Base-by-base conservation (phyloP, 2,329 filamentous ascomycete genomes). In the Alternaria panax region DNA sequence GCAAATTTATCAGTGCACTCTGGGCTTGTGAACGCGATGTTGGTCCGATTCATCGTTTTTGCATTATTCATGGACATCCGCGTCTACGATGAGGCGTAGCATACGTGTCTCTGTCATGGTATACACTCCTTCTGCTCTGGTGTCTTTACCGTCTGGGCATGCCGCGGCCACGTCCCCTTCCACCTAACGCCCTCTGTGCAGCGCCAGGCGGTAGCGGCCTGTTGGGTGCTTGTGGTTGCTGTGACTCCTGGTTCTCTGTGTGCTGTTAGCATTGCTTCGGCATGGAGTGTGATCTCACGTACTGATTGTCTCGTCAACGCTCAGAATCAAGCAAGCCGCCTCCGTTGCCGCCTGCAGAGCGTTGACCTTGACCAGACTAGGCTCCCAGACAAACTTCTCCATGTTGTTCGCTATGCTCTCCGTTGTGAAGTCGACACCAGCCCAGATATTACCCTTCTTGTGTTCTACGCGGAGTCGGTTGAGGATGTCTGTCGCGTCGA, bases 221-320 rank as follows among this genome's bases (percentile, higher is more conserved):
- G 56, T 88, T 86, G 0, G 94, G 94, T 8, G 88, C 92, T 79
- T 96, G 92, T 24, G 93, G 91, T 78, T 88, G 84, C 71, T 89
- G 86, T 73, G 92, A 96, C 83, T 98, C 93, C 83, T 99, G 92
- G 81, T 99, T 99, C 81, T 87, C 84, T 86, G 78, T 73, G 11
- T 11, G 14, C 8, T 38, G 62, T 73, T 70, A 77, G 71, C 53
- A 9, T 18, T 40, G 43, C 36, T 20, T 27, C 9, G 16, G 11
- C 14, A 54, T 32, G 27, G 7, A 12, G 32, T 22, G 42, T n/a
- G 24, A 25, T 18, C 16, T 20, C n/a, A 22, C 83, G 71, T 82
- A 87, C 89, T 93, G 81, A 99, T 98, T 32, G 95, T 99, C 87
- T 99, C 95, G 76, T 99, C 95, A 57, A 99, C 95, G 71, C 92